phyloP scores from a whole-genome alignment of 2,329 filamentous ascomycete genomes.

The Beauveria pseudobassiana region DNA sequence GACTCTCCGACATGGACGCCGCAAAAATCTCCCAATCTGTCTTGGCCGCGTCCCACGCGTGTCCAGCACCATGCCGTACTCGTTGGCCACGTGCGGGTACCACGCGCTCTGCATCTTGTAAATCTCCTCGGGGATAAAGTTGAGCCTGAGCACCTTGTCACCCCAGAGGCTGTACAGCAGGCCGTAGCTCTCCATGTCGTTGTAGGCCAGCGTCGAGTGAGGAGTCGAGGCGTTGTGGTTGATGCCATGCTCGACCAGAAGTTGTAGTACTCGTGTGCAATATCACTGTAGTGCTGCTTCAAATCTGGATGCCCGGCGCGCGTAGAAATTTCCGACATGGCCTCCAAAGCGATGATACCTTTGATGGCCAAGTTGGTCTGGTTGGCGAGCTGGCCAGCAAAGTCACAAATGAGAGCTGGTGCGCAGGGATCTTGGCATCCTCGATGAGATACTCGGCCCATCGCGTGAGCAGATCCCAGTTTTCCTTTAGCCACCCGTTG shows the following conservation, averaged over 20 bases:
- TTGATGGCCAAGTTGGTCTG: conserved; percentile 80
- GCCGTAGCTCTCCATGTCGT: conserved; percentile 47
- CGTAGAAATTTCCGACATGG: conserved; percentile 65
- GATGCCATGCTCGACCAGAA: conserved; percentile 65
- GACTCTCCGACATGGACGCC: conserved; percentile 62
- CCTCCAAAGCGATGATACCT: conserved; percentile 74
- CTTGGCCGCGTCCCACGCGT: conserved; percentile 74
- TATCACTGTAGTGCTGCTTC: conserved; percentile 49
- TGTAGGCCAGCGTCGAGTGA: conserved; percentile 73
- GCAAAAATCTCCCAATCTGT: conserved; percentile 82
- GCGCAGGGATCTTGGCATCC: conserved; percentile 63
- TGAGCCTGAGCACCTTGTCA: conserved; percentile 69
- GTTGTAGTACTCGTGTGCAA: conserved; percentile 60
- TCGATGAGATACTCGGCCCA: conserved; percentile 77
- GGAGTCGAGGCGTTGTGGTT: conserved; percentile 52
- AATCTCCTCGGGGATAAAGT: conserved; percentile 64
- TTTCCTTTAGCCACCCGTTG: conserved; percentile 49
- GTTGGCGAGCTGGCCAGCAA: conserved; percentile 64
- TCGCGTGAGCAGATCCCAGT: conserved; percentile 66
- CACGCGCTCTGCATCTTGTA: conserved; percentile 73
- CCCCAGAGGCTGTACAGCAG: conserved; percentile 75
- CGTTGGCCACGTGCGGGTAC: conserved; percentile 63
- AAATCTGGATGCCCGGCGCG: conserved; percentile 52
- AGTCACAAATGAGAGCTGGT: conserved; percentile 77
- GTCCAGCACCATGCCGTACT: conserved; percentile 78